Evolutionary conservation across 2,329 filamentous ascomycete genomes (phyloP).

Genomic region (Ambrosiella cleistominuta): DNA sequence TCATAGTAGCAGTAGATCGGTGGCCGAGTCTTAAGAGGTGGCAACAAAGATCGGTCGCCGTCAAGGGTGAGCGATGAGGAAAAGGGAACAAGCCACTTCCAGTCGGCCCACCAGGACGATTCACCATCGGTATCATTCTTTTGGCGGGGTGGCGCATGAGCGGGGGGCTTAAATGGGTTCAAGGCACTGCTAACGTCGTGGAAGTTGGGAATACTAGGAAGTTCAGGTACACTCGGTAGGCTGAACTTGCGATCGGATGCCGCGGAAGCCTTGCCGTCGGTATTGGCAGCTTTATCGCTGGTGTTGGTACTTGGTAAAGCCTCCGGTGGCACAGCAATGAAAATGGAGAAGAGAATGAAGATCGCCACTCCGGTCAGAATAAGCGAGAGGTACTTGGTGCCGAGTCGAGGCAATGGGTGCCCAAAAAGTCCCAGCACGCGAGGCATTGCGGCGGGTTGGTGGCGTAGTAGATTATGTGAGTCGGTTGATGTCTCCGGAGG

Average conservation of each 20-base stretch:
- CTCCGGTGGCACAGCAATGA: conserved; percentile 23
- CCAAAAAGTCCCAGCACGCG: conserved; percentile 25
- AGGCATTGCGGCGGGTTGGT: conserved; percentile 24
- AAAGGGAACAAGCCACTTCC: conserved; percentile 75
- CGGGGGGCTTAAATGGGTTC: conserved; percentile 51
- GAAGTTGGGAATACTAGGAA: conserved; percentile 14
- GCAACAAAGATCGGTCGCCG: conserved; percentile 67
- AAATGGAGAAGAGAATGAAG: conserved; percentile 35
- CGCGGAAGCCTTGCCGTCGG: neutral
- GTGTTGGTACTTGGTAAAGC: neutral
- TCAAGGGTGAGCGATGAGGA: conserved; percentile 66
- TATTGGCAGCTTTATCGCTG: neutral
- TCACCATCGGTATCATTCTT: conserved; percentile 63
- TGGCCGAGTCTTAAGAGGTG: conserved; percentile 51
- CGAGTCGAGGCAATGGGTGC: conserved; percentile 31
- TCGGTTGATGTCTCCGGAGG: neutral
- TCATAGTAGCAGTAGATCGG: conserved; percentile 89
- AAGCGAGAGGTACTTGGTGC: conserved; percentile 33
- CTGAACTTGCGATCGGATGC: conserved; percentile 29
- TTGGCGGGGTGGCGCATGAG: conserved; percentile 56
- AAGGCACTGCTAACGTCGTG: conserved; percentile 29
- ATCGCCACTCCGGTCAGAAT: conserved; percentile 33
- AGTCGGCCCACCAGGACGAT: conserved; percentile 72
- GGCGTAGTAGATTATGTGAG: neutral
- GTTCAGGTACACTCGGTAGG: conserved; percentile 29